Evolutionary conservation across 345 rosid genomes (phyloP).

Genomic region (Eucalyptus cloeziana): DNA sequence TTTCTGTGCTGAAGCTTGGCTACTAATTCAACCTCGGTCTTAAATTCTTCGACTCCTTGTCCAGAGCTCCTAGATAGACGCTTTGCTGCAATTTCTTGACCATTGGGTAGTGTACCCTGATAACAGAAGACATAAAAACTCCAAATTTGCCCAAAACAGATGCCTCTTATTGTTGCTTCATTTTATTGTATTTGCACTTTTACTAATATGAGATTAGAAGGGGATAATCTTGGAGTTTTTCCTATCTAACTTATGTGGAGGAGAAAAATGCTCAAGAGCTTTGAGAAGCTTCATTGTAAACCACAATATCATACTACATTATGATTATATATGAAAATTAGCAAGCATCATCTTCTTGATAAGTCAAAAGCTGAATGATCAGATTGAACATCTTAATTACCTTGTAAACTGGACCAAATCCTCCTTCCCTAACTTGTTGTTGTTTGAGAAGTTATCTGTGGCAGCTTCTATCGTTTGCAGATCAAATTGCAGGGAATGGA

Average conservation of each 20-base stretch:
- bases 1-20: conserved; percentile 42
- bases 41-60: conserved; percentile 47
- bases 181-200: neutral
- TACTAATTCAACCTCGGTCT: conserved; percentile 31
- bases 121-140: neutral
- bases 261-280: neutral
- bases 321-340: neutral
- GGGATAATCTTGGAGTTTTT: conserved; percentile 17
- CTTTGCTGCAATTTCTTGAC: conserved; percentile 34
- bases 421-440: conserved; percentile 10
- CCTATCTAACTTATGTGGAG: neutral
- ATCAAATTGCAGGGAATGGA: neutral
- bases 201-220: neutral
- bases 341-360: neutral
- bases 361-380: neutral
- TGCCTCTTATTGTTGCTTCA: neutral
- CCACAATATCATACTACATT: neutral
- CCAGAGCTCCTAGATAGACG: conserved; percentile 22
- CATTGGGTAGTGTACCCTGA: conserved; percentile 9
- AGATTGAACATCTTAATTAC: neutral
- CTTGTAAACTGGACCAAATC: neutral
- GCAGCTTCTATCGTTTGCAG: conserved; percentile 3
- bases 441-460: conserved; percentile 8
- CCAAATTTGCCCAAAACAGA: neutral
- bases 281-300: neutral